phyloP scores from a whole-genome alignment of 1,284 basidiomycete genomes.

The Microbotryum lychnidis-dioicae region DNA sequence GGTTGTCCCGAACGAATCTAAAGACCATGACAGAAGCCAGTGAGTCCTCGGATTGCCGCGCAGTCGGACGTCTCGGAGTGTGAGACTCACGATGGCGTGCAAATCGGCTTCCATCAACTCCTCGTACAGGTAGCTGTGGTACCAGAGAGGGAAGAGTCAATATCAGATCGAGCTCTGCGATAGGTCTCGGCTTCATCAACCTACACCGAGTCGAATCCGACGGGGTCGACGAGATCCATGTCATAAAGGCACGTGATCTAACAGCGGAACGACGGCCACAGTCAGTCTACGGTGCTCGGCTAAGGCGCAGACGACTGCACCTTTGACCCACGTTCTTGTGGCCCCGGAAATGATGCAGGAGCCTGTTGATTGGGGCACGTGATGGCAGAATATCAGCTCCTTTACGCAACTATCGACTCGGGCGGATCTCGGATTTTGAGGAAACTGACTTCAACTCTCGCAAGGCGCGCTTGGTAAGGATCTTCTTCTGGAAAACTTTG shows the following conservation, averaged over 20 bases:
- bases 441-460: conserved; percentile 72
- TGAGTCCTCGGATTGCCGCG: conserved; percentile 9
- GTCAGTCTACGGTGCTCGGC: background rate
- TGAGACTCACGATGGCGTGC: conserved; percentile 76
- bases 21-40: background rate
- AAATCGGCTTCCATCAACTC: conserved; percentile 99
- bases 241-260: conserved; percentile 68
- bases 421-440: no score
- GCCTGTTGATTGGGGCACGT: conserved; percentile 43
- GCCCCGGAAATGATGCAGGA: conserved; percentile 89
- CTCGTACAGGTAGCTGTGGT: conserved; percentile 43
- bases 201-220: conserved; percentile 88
- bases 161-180: no score
- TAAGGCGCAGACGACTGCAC: background rate
- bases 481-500: conserved; percentile 93
- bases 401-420: background rate
- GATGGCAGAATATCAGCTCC: background rate
- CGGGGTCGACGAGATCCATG: conserved; percentile 55
- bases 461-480: conserved; percentile 87
- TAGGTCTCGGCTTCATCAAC: background rate
- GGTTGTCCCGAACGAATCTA: conserved; percentile 96
- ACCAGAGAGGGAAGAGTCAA: background rate
- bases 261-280: background rate
- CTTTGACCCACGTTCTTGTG: conserved; percentile 73
- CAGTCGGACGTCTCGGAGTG: background rate